Evolutionary conservation across 805 yeast species (phyloP).

Genomic region (Wickerhamomyces chaumierensis): DNA sequence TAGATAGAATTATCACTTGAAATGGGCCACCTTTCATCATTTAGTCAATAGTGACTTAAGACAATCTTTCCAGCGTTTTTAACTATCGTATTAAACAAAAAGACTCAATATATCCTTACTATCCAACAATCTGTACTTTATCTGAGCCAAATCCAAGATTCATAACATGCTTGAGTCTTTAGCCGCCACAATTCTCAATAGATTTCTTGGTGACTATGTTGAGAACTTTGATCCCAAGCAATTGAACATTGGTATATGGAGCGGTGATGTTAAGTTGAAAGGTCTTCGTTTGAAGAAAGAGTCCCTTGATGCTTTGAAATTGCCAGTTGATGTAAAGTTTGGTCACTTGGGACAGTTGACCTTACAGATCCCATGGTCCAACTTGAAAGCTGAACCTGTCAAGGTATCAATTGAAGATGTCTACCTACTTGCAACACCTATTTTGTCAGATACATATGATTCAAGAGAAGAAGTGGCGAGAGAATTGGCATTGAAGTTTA

Average conservation of each 20-base stretch:
- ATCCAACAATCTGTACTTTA: background rate
- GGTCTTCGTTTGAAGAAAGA: slow-evolving; percentile 76
- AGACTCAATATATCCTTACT: too few species aligned
- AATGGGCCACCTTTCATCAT: too few species aligned
- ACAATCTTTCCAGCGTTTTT: too few species aligned
- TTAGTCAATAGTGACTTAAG: too few species aligned
- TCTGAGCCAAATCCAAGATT: too few species aligned
- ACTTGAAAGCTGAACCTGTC: slow-evolving; percentile 85
- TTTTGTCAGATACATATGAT: slow-evolving; percentile 41
- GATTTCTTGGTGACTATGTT: slow-evolving; percentile 63
- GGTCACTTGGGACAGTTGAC: slow-evolving; percentile 88
- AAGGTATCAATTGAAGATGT: slow-evolving; percentile 80
- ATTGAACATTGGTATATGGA: slow-evolving; percentile 92
- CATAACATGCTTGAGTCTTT: slow-evolving; percentile 57
- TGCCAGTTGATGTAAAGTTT: slow-evolving; percentile 79
- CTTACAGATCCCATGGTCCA: slow-evolving; percentile 94
- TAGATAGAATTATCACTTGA: too few species aligned
- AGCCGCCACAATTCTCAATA: slow-evolving; percentile 50
- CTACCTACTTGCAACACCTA: slow-evolving; percentile 71
- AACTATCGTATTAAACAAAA: too few species aligned
- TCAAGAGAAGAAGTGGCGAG: slow-evolving; percentile 45
- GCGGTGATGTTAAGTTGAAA: slow-evolving; percentile 85
- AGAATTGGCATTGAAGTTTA: slow-evolving; percentile 54
- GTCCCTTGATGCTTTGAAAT: slow-evolving; percentile 72
- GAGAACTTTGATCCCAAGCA: slow-evolving; percentile 95